Evolutionary conservation across 2,329 filamentous ascomycete genomes (phyloP).

Genomic region (Alternaria sp.): DNA sequence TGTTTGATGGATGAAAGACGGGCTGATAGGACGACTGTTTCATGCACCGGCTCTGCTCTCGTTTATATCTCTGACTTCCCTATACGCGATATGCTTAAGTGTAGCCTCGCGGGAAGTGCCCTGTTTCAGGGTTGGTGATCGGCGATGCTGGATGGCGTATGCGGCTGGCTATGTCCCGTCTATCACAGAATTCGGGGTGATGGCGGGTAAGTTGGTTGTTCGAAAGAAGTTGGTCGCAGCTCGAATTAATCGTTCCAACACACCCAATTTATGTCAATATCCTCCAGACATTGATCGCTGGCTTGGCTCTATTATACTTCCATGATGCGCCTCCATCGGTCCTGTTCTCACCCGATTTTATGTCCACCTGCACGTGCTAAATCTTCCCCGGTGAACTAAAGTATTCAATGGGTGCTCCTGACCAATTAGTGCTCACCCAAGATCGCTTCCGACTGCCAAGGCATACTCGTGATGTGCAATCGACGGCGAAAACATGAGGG

Average conservation of each 20-base stretch:
- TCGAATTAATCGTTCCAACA: neutral
- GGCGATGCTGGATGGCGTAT: slow-evolving; percentile 17
- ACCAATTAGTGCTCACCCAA: slow-evolving; percentile 13
- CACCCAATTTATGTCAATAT: neutral
- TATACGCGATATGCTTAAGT: neutral
- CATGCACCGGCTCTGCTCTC: neutral
- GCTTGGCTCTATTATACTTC: slow-evolving; percentile 10
- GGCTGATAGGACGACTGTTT: neutral
- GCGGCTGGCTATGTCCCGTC: slow-evolving; percentile 6
- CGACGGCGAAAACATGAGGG: slow-evolving; percentile 16
- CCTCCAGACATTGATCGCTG: neutral
- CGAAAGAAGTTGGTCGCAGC: neutral
- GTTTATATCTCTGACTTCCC: neutral
- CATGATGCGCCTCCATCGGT: slow-evolving; percentile 7
- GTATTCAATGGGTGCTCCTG: neutral
- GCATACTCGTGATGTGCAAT: slow-evolving; percentile 7
- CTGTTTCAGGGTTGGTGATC: slow-evolving; percentile 14
- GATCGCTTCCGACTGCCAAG: slow-evolving; percentile 5
- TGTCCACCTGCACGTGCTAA: slow-evolving; percentile 12
- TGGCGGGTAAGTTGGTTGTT: neutral
- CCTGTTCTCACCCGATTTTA: slow-evolving; percentile 5
- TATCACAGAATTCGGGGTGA: neutral
- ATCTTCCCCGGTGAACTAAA: slow-evolving; percentile 4
- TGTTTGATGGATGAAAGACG: neutral
- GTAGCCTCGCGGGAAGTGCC: neutral